phyloP scores from a whole-genome alignment of 1,284 basidiomycete species.

The Hypsizygus ulmarius region DNA sequence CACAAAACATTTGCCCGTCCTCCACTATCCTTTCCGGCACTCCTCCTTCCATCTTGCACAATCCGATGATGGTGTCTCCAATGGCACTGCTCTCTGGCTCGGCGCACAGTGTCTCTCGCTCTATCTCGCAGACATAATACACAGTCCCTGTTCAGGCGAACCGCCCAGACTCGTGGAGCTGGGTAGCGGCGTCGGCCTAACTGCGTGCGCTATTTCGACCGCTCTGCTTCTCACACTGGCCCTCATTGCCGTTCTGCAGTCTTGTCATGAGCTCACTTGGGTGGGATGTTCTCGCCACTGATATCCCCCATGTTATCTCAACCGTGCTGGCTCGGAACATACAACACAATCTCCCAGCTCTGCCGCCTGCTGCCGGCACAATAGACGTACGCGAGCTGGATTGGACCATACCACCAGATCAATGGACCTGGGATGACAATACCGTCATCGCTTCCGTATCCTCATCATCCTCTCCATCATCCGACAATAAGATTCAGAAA shows the following conservation, averaged over 20 bases:
- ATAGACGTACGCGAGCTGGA: slow-evolving; percentile 62
- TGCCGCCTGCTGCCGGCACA: slow-evolving; percentile 33
- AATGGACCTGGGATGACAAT: slow-evolving; percentile 54
- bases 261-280: slow-evolving; percentile 70
- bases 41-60: slow-evolving; percentile 50
- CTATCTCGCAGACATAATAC: slow-evolving; percentile 46
- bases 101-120: slow-evolving; percentile 72
- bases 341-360: slow-evolving; percentile 41
- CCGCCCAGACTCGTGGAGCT: slow-evolving; percentile 67
- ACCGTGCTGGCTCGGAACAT: slow-evolving; percentile 71
- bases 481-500: slow-evolving; percentile 8
- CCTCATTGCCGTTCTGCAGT: slow-evolving; percentile 33
- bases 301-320: slow-evolving; percentile 67
- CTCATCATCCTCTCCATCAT: slow-evolving; percentile 17
- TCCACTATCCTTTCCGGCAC: slow-evolving; percentile 47
- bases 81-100: slow-evolving; percentile 89
- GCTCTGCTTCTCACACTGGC: slow-evolving; percentile 9
- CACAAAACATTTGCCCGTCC: slow-evolving; percentile 63
- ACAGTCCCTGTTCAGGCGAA: slow-evolving; percentile 20
- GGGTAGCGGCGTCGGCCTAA: slow-evolving; percentile 80
- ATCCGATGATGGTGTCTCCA: slow-evolving; percentile 58
- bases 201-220: slow-evolving; percentile 52
- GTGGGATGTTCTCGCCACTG: slow-evolving; percentile 79
- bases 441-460: slow-evolving; percentile 35
- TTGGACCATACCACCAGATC: slow-evolving; percentile 55